Conservation (phyloP, 2,329 filamentous ascomycete species). For the Ceratocystis diversiconidia region DNA sequence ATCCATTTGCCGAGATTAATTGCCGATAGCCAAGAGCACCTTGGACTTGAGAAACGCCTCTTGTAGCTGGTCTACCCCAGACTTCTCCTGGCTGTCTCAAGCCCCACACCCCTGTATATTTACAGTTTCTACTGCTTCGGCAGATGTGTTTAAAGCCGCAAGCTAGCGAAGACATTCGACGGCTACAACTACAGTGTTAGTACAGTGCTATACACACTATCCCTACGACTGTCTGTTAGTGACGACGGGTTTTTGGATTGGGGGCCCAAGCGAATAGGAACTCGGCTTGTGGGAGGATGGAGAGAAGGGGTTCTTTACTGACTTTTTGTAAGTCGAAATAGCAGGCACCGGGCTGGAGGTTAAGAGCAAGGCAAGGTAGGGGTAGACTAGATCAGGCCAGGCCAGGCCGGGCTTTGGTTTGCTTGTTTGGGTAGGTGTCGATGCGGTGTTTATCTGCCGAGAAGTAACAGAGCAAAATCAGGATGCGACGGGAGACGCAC, state of each 20-base stretch:
- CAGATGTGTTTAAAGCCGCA: conserved; percentile 6
- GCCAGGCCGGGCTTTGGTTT: neutral
- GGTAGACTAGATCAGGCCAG: too few relatives aligned
- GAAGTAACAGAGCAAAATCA: neutral
- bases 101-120: neutral
- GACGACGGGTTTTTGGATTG: too few relatives aligned
- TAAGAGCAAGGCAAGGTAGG: too few relatives aligned
- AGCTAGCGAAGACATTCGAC: neutral
- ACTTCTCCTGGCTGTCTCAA: neutral
- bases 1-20: neutral
- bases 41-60: neutral
- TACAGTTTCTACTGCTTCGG: neutral
- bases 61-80: neutral
- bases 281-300: neutral
- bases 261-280: neutral
- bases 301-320: too few relatives aligned
- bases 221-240: neutral
- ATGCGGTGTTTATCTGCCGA: neutral
- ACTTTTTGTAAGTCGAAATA: too few relatives aligned
- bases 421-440: neutral
- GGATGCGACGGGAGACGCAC: neutral
- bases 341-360: too few relatives aligned
- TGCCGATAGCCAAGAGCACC: neutral
- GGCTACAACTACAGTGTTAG: neutral
- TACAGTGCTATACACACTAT: neutral